phyloP scores from a whole-genome alignment of 129 eudicot species.

The sunflower (Helianthus annuus) region HanXRQr2.0-SUNRISE NC_035448.2:70503441-70503940 shows the following conservation, averaged over 20 bases:
- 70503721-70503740: conserved; percentile 15
- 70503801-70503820: neutral
- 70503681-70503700: conserved; percentile 10
- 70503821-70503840: neutral
- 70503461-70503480: conserved; percentile 12
- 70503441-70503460: conserved; percentile 7
- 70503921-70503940: no score
- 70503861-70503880: neutral
- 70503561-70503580: conserved; percentile 7
- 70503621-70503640: neutral
- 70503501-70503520: conserved; percentile 14
- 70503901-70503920: neutral
- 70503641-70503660: neutral
- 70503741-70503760: conserved; percentile 3
- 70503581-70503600: neutral
- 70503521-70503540: conserved; percentile 9
- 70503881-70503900: neutral
- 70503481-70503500: conserved; percentile 1
- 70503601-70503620: conserved; percentile 5
- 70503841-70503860: neutral
- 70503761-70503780: neutral
- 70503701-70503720: conserved; percentile 14
- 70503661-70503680: conserved; percentile 10
- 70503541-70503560: conserved; percentile 12
- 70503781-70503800: no score